These are phyloP conservation scores for Sclerotiophoma versabilis DNA, from an alignment of 2,329 filamentous ascomycete species.

Conservation along the genomic window DNA sequence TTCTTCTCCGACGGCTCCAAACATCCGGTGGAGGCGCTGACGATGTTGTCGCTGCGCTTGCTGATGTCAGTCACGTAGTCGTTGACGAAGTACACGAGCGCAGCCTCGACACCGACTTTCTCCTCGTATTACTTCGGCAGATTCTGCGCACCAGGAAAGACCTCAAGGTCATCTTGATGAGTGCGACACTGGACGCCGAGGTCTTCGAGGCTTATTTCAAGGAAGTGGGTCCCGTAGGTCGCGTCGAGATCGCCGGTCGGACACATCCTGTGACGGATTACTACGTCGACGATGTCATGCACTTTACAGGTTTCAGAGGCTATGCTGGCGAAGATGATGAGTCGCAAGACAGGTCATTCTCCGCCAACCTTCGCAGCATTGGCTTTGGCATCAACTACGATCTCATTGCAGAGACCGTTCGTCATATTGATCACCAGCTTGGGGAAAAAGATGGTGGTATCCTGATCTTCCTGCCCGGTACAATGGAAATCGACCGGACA, in stretches of 20 bases:
- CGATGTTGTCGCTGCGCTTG: slow-evolving; percentile 80
- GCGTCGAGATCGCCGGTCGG: slow-evolving; percentile 85
- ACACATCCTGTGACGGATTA: slow-evolving; percentile 90
- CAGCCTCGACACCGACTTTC: slow-evolving; percentile 92
- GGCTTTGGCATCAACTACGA: slow-evolving; percentile 90
- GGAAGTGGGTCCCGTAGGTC: slow-evolving; percentile 72
- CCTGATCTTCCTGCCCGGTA: slow-evolving; percentile 92
- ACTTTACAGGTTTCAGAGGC: slow-evolving; percentile 73
- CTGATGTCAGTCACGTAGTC: slow-evolving; percentile 91
- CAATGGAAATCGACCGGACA: slow-evolving; percentile 86
- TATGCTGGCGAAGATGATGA: slow-evolving; percentile 59
- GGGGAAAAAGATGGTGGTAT: slow-evolving; percentile 80
- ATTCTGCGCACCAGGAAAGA: slow-evolving; percentile 77
- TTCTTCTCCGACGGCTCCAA: slow-evolving; percentile 88
- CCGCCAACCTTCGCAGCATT: slow-evolving; percentile 52
- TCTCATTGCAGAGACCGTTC: slow-evolving; percentile 80
- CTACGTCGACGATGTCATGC: slow-evolving; percentile 87
- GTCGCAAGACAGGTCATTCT: slow-evolving; percentile 56
- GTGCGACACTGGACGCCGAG: slow-evolving; percentile 87
- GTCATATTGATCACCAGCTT: slow-evolving; percentile 80
- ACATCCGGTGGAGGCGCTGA: slow-evolving; percentile 81
- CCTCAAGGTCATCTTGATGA: slow-evolving; percentile 93
- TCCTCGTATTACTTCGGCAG: slow-evolving; percentile 85
- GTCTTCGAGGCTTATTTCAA: slow-evolving; percentile 87
- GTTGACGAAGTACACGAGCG: slow-evolving; percentile 97